A percentile compares a stretch with the other conserved stretches of the same genome.
These are phyloP conservation scores for Climacium dendroides DNA, from an alignment of 225 moss, liverwort and hornwort genomes.

Conservation along the genomic window DNA sequence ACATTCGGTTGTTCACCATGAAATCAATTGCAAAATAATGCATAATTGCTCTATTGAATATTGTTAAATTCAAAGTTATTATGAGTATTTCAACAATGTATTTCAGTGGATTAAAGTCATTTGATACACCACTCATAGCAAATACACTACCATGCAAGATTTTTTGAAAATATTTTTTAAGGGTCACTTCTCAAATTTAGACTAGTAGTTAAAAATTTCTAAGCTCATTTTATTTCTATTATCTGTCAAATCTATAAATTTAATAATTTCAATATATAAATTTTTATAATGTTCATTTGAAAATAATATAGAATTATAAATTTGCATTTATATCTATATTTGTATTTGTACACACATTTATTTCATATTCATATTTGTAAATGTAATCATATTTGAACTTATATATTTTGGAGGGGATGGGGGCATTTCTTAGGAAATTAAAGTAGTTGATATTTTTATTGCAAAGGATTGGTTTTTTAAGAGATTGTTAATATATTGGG, in stretches of 20 bases:
- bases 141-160: background rate
- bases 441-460: background rate
- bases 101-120: background rate
- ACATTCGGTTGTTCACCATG: background rate
- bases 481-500: background rate
- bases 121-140: fast-evolving
- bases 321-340: too few species aligned
- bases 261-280: background rate
- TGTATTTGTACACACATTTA: too few species aligned
- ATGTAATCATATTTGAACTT: background rate
- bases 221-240: fast-evolving
- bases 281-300: too few species aligned
- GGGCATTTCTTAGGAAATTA: too few species aligned
- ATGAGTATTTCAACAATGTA: fast-evolving
- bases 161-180: background rate
- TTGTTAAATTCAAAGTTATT: background rate
- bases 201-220: background rate
- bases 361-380: background rate
- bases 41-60: background rate
- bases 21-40: background rate
- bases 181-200: fast-evolving
- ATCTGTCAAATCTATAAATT: background rate
- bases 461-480: fast-evolving
- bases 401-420: too few species aligned
- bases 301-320: too few species aligned